These are phyloP conservation scores for Ophiostoma populinum DNA, from an alignment of 2,329 filamentous ascomycete species.

Conservation along the genomic window DNA sequence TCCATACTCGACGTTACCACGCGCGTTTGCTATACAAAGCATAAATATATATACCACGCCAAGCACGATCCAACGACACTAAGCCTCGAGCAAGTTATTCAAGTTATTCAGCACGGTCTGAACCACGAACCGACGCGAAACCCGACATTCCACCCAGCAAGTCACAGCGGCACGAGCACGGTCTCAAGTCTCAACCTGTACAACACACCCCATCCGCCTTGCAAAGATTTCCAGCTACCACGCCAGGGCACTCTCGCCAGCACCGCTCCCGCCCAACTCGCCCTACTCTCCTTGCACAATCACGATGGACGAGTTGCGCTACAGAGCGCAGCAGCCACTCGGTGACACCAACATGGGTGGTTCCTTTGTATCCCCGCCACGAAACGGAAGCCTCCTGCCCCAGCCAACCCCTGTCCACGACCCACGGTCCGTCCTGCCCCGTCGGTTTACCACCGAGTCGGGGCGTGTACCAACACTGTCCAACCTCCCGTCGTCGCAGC, in stretches of 20 bases:
- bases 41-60: too few relatives aligned
- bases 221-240: not conserved
- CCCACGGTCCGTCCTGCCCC: constrained; percentile 60
- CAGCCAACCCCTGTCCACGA: constrained; percentile 44
- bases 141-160: too few relatives aligned
- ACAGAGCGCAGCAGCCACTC: constrained; percentile 57
- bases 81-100: too few relatives aligned
- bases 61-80: too few relatives aligned
- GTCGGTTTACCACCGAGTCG: constrained; percentile 88
- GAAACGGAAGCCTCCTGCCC: constrained; percentile 47
- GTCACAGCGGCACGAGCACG: too few relatives aligned
- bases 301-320: constrained; percentile 60
- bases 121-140: too few relatives aligned
- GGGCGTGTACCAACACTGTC: constrained; percentile 62
- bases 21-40: too few relatives aligned
- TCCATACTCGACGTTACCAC: too few relatives aligned
- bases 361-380: constrained; percentile 55
- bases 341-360: constrained; percentile 62
- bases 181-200: too few relatives aligned
- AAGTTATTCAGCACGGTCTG: too few relatives aligned
- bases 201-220: too few relatives aligned
- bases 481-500: constrained; percentile 36
- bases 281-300: not conserved
- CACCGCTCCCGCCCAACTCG: not conserved
- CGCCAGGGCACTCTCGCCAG: not conserved